Conservation (phyloP, 1,139 yeast genomes). For the Yamadazyma diospyri region DNA sequence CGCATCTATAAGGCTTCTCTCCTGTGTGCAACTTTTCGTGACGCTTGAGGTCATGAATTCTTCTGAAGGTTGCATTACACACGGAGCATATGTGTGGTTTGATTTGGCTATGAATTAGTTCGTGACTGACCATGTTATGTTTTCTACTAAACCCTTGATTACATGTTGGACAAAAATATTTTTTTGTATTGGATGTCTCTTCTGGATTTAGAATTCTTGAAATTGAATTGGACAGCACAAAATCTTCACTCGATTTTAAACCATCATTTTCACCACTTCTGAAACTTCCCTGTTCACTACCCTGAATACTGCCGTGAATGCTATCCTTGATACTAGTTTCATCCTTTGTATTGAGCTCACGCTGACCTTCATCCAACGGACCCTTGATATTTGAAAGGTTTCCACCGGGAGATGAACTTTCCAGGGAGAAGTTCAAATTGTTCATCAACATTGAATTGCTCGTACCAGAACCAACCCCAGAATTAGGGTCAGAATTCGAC, state of each 20-base stretch:
- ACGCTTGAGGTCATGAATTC: slow-evolving; percentile 73
- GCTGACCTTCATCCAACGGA: slow-evolving; percentile 3
- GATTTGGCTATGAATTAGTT: slow-evolving; percentile 62
- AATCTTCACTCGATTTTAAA: slow-evolving; percentile 1
- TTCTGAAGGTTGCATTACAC: slow-evolving; percentile 61
- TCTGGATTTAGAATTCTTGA: slow-evolving; percentile 8
- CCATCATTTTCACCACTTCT: not conserved
- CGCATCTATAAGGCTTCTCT: slow-evolving; percentile 65
- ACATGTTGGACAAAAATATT: slow-evolving; percentile 56
- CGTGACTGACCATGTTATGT: slow-evolving; percentile 73
- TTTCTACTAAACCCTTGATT: slow-evolving; percentile 62
- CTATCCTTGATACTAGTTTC: not conserved
- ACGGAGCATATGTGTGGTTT: slow-evolving; percentile 67
- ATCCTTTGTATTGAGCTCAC: not conserved
- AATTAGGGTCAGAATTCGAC: too few species aligned
- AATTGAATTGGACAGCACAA: slow-evolving; percentile 7
- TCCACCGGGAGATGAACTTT: slow-evolving; percentile 4
- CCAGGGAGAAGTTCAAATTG: not conserved
- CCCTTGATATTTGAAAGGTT: slow-evolving; percentile 7
- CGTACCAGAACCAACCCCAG: not conserved
- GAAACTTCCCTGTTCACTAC: too few species aligned
- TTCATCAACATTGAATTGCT: not conserved
- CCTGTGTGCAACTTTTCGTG: slow-evolving; percentile 78
- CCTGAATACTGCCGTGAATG: not conserved
- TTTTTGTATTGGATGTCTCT: slow-evolving; percentile 1